Percentiles rank a stretch among this genome's conserved stretches.
Evolutionary conservation across 2,329 filamentous ascomycete genomes (phyloP).

Genomic region (Fusarium liriodendri): DNA sequence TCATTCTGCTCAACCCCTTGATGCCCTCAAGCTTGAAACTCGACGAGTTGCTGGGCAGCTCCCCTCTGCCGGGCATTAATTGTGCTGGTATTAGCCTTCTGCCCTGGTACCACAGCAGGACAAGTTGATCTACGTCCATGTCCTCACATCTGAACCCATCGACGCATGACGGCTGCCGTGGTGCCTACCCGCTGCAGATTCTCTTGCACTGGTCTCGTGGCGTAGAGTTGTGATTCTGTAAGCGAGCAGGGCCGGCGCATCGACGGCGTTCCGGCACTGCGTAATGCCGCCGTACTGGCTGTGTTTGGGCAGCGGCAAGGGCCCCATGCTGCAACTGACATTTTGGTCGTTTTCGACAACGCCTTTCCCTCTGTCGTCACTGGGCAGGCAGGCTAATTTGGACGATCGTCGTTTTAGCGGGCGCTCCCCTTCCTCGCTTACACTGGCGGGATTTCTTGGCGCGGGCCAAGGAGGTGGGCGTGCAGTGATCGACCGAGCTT

Average conservation of each 20-base stretch:
- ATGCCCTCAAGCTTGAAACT: slow-evolving; percentile 4
- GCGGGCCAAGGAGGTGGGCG: slow-evolving; percentile 30
- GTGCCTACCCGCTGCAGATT: slow-evolving; percentile 17
- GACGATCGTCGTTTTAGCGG: slow-evolving; percentile 46
- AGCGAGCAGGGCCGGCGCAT: slow-evolving; percentile 28
- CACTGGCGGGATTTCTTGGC: slow-evolving; percentile 41
- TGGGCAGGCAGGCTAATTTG: slow-evolving; percentile 43
- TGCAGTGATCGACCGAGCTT: slow-evolving; percentile 42
- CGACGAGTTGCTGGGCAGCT: slow-evolving; percentile 5
- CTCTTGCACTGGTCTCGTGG: slow-evolving; percentile 16
- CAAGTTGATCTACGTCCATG: not conserved
- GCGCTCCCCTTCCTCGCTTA: slow-evolving; percentile 46
- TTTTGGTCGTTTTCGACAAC: slow-evolving; percentile 15
- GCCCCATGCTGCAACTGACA: slow-evolving; percentile 24
- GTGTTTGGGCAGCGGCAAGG: slow-evolving; percentile 33
- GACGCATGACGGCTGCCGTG: not conserved
- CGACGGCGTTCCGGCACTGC: slow-evolving; percentile 33
- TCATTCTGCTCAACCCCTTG: slow-evolving; percentile 16
- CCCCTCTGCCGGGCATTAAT: not conserved
- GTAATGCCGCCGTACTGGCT: slow-evolving; percentile 29
- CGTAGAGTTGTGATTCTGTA: slow-evolving; percentile 18
- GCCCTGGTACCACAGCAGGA: not conserved
- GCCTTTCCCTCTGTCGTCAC: slow-evolving; percentile 34
- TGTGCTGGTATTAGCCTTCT: not conserved
- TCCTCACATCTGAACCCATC: not conserved